Evolutionary conservation across 345 rosid species (phyloP).

Genomic region (Eucalyptus cloeziana): DNA sequence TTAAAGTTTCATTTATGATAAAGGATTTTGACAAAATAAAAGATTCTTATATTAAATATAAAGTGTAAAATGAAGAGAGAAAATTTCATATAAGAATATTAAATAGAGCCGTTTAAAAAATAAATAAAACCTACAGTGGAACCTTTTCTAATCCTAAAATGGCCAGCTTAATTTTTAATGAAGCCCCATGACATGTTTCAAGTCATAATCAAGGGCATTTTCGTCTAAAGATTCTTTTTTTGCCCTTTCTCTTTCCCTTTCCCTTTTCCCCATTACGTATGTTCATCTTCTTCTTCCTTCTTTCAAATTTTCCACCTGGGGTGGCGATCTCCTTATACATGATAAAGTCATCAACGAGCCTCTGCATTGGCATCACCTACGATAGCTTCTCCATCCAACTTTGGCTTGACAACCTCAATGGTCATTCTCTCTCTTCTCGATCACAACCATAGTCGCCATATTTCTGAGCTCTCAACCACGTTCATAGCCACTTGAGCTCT

Average conservation of each 20-base stretch:
- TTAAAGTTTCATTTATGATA: neutral
- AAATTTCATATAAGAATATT: neutral
- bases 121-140: neutral
- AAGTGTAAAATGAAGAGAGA: neutral
- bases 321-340: neutral
- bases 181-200: neutral
- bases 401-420: neutral
- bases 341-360: neutral
- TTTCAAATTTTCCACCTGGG: neutral
- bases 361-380: neutral
- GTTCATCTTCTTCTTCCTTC: neutral
- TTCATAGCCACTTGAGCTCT: neutral
- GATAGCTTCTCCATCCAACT: neutral
- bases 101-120: neutral
- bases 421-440: neutral
- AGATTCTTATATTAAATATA: neutral
- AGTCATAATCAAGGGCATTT: neutral
- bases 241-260: neutral
- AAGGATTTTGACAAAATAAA: neutral
- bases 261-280: neutral
- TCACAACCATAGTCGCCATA: fast-evolving
- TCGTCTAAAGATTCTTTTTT: neutral
- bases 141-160: neutral
- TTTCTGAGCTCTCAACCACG: neutral
- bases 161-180: neutral